Conservation (phyloP, 1,139 yeast genomes). For the Zygotorulaspora mrakii region DNA sequence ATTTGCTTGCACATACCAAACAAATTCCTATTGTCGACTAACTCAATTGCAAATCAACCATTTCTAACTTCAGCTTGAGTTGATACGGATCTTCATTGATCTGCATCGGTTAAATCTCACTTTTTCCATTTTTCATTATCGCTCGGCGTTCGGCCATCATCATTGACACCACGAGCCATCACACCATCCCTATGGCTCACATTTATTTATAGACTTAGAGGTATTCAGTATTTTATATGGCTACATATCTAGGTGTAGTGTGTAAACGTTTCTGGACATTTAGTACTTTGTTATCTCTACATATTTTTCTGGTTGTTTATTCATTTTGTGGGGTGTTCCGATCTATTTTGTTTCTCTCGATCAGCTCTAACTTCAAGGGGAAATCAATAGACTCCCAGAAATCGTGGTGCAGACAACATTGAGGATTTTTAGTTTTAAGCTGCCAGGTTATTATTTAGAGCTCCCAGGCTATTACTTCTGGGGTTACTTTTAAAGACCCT, state of each 20-base stretch:
- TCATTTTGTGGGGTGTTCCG: background rate
- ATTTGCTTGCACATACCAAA: background rate
- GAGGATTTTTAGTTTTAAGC: no score
- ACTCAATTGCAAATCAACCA: no score
- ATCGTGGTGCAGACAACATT: background rate
- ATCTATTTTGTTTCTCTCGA: background rate
- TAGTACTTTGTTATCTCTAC: no score
- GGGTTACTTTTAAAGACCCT: no score
- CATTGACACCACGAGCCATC: constrained; percentile 2
- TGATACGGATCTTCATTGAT: no score
- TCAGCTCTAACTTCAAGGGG: background rate
- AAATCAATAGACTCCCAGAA: constrained; percentile 1
- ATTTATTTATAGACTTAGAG: constrained; percentile 3
- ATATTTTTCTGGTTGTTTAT: no score
- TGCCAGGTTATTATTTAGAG: no score
- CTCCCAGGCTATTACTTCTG: background rate
- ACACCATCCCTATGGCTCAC: constrained; percentile 1
- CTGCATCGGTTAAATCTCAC: no score
- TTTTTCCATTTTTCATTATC: constrained; percentile 1
- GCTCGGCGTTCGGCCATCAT: constrained; percentile 1
- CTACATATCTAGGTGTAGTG: background rate
- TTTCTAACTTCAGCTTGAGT: no score
- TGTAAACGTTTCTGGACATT: no score
- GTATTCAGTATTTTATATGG: background rate
- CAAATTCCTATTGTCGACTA: no score